Conservation (phyloP, 768 basidiomycete genomes). For the Russula griseocarnosa region DNA sequence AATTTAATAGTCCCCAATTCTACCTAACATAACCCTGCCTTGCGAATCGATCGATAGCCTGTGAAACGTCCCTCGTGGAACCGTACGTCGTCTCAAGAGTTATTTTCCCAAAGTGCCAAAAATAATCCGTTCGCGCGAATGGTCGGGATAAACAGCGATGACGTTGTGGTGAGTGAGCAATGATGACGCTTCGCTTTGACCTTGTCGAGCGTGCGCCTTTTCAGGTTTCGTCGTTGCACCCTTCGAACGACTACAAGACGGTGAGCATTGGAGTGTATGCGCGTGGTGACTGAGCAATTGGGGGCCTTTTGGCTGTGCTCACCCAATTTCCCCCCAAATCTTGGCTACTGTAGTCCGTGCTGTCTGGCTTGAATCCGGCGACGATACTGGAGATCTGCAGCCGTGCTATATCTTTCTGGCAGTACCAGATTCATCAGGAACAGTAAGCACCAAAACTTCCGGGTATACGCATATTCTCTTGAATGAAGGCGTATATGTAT, state of each 20-base stretch:
- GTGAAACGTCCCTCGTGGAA: slow-evolving; percentile 74
- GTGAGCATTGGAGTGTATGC: slow-evolving; percentile 39
- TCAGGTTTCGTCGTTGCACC: slow-evolving; percentile 77
- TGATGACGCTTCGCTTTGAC: neutral
- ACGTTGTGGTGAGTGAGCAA: slow-evolving; percentile 34
- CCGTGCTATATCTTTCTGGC: slow-evolving; percentile 89
- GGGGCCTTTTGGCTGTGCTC: slow-evolving; percentile 22
- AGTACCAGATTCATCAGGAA: slow-evolving; percentile 86
- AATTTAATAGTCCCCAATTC: neutral
- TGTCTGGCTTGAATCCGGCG: slow-evolving; percentile 74
- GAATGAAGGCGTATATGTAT: neutral
- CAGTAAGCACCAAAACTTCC: slow-evolving; percentile 42
- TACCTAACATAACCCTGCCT: slow-evolving; percentile 1
- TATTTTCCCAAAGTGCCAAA: slow-evolving; percentile 6
- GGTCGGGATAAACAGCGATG: slow-evolving; percentile 27
- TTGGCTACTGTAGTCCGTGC: slow-evolving; percentile 56
- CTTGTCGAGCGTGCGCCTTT: neutral
- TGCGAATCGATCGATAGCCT: slow-evolving; percentile 47
- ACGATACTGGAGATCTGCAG: slow-evolving; percentile 78
- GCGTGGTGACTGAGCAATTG: slow-evolving; percentile 21
- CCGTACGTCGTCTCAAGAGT: slow-evolving; percentile 47
- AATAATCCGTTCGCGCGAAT: neutral
- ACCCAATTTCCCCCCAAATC: slow-evolving; percentile 9
- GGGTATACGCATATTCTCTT: neutral
- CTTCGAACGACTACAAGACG: slow-evolving; percentile 89